A percentile compares a stretch with the other conserved stretches of the same genome.
phyloP scores from a whole-genome alignment of 768 basidiomycete genomes.

The Leccinum subgranulosum region DNA sequence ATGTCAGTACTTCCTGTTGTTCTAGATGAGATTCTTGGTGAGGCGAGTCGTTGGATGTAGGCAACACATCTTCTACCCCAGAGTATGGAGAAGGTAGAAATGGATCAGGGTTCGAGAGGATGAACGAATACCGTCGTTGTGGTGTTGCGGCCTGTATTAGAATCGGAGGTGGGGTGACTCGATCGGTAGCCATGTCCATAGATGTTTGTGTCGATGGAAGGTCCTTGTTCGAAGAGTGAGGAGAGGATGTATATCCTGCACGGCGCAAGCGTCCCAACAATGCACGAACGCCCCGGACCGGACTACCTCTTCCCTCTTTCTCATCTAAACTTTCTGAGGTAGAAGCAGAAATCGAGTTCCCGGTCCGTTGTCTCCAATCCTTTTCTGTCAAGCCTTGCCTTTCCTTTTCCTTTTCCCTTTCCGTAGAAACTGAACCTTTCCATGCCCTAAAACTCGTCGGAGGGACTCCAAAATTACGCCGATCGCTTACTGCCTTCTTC shows the following conservation, averaged over 20 bases:
- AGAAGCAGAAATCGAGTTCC: conserved; percentile 17
- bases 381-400: conserved; percentile 14
- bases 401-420: conserved; percentile 16
- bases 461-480: conserved; percentile 21
- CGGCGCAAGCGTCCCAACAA: conserved; percentile 27
- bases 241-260: conserved; percentile 26
- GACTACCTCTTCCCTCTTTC: conserved; percentile 22
- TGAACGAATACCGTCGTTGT: conserved; percentile 25
- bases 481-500: conserved; percentile 9
- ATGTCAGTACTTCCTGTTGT: neutral
- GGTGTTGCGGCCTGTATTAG: conserved; percentile 14
- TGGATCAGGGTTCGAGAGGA: conserved; percentile 33
- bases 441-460: conserved; percentile 27
- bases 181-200: conserved; percentile 6
- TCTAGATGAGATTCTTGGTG: neutral
- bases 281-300: conserved; percentile 23
- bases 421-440: conserved; percentile 18
- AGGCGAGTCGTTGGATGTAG: neutral
- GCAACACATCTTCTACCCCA: neutral
- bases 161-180: conserved; percentile 15
- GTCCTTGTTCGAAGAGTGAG: conserved; percentile 22
- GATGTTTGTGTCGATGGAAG: conserved; percentile 14
- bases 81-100: conserved; percentile 19
- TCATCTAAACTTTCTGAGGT: conserved; percentile 21
- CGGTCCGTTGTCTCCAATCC: conserved; percentile 7